phyloP scores from a whole-genome alignment of 192 early-diverging fungal species.

The Dispira parvispora region DNA sequence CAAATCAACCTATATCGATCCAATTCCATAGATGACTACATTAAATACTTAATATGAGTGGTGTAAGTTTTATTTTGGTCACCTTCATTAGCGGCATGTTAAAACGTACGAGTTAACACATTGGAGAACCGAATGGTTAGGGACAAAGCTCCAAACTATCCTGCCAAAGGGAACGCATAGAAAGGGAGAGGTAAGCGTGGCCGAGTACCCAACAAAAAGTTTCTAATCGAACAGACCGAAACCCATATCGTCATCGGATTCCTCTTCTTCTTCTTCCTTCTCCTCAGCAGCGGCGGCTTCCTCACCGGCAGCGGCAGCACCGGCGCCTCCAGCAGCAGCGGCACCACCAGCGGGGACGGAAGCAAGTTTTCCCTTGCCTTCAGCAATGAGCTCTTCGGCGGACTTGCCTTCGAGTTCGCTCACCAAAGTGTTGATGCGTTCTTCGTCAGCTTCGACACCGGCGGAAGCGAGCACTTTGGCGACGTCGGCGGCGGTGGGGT shows the following conservation, averaged over 20 bases:
- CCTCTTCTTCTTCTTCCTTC: constrained; percentile 45
- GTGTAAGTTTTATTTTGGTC: too few species aligned
- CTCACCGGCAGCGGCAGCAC: constrained; percentile 46
- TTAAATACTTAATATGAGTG: too few species aligned
- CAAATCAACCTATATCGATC: too few species aligned
- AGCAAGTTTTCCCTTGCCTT: constrained; percentile 81
- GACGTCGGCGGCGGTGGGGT: constrained; percentile 64
- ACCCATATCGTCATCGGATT: constrained; percentile 90
- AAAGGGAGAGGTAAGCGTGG: neutral
- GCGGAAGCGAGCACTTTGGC: constrained; percentile 71
- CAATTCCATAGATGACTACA: too few species aligned
- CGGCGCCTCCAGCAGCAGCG: constrained; percentile 40
- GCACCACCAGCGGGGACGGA: constrained; percentile 88
- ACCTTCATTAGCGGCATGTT: too few species aligned
- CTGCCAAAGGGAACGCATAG: neutral
- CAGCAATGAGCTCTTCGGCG: constrained; percentile 80
- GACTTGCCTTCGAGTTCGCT: constrained; percentile 76
- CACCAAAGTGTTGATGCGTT: constrained; percentile 61
- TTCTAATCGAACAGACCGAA: constrained; percentile 96
- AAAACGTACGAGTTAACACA: too few species aligned
- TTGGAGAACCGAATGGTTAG: too few species aligned
- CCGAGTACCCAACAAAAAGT: neutral
- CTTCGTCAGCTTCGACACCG: constrained; percentile 81
- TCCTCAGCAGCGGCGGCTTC: constrained; percentile 43
- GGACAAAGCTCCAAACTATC: too few species aligned